Conservation (phyloP, 2,329 filamentous ascomycete genomes). For the Calonectria ilicicola region DNA sequence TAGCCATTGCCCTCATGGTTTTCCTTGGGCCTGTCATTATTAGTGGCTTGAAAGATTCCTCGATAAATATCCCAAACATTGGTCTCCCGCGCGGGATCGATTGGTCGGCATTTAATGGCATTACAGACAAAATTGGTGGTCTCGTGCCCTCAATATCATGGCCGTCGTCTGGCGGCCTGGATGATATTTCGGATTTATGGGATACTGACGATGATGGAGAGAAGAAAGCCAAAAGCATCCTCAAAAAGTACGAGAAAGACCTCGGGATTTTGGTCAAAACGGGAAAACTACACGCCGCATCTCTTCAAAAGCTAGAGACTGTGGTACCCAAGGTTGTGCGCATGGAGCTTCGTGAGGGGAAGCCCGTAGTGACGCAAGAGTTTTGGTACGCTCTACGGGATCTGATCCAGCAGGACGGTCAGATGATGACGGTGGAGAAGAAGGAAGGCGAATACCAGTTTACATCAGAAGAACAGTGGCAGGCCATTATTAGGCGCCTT, state of each 20-base stretch:
- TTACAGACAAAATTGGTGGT: conserved; percentile 35
- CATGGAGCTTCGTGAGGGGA: conserved; percentile 65
- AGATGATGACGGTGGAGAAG: conserved; percentile 60
- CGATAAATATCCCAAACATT: conserved; percentile 10
- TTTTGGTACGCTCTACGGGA: conserved; percentile 75
- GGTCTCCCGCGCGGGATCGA: conserved; percentile 13
- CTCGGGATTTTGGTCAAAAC: conserved; percentile 46
- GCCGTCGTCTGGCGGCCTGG: conserved; percentile 34
- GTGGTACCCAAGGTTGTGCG: conserved; percentile 69
- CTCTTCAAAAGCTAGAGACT: conserved; percentile 57
- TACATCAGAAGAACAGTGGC: conserved; percentile 61
- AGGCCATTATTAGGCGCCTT: conserved; percentile 57
- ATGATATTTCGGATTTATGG: conserved; percentile 33
- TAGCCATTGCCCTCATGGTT: conserved; percentile 19
- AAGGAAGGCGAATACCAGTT: conserved; percentile 51
- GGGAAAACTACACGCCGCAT: conserved; percentile 49
- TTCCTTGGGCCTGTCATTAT: background rate
- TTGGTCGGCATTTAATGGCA: conserved; percentile 27
- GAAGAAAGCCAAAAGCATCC: conserved; percentile 35
- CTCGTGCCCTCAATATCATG: conserved; percentile 44
- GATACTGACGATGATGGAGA: conserved; percentile 28
- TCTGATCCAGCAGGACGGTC: conserved; percentile 62
- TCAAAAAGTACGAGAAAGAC: conserved; percentile 45
- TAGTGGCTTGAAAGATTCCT: conserved; percentile 6
- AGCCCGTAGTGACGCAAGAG: conserved; percentile 65